A percentile compares a stretch with the other conserved stretches of the same genome.
These are phyloP conservation scores for Fraxinus greggii DNA, from an alignment of 305 asterid genomes.

Conservation along the genomic window DNA sequence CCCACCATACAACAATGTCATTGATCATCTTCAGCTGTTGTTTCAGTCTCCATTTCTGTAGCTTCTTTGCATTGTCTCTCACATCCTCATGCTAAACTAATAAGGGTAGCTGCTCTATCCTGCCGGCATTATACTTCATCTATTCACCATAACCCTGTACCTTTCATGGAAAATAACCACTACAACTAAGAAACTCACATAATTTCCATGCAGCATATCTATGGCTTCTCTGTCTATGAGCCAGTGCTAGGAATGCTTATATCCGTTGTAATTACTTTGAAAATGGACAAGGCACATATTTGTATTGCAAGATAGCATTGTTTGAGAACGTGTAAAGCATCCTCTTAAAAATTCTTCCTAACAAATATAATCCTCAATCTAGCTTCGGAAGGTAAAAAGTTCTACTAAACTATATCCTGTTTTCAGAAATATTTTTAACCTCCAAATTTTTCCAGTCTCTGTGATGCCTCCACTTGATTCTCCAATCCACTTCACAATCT, in stretches of 20 bases:
- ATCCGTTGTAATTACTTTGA: neutral
- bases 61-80: neutral
- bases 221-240: too few relatives aligned
- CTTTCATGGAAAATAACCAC: neutral
- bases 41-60: neutral
- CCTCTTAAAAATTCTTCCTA: too few relatives aligned
- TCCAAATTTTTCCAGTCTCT: neutral
- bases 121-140: conserved; percentile 10
- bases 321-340: neutral
- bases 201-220: neutral
- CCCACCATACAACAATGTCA: neutral
- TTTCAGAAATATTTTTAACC: neutral
- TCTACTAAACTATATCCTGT: neutral
- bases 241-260: neutral
- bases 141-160: neutral
- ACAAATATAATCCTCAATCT: neutral
- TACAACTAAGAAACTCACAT: neutral
- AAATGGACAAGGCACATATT: neutral
- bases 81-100: neutral
- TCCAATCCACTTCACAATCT: neutral
- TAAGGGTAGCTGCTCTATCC: neutral
- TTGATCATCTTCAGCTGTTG: neutral
- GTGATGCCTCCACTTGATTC: neutral
- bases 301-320: neutral
- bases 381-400: neutral